Base-by-base conservation (phyloP, 768 basidiomycete genomes). In the Dacryopinax primogenitus region DNA sequence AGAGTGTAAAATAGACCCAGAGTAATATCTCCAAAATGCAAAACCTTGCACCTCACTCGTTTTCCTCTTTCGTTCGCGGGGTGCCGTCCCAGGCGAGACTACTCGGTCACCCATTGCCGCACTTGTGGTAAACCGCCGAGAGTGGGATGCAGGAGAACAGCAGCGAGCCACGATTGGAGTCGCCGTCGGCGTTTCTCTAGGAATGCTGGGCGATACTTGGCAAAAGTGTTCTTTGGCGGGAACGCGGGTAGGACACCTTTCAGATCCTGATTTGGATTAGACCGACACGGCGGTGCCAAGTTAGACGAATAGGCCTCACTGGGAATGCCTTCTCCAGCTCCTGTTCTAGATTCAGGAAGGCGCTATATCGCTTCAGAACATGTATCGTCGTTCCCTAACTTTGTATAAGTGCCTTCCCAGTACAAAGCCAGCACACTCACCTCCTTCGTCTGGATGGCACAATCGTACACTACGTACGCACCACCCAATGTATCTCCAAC, bases 311-410 rank as follows among this genome's bases (percentile, higher is more conserved):
- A 37, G 45, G 15, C 23, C 65, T 33, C 45, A 65, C 65, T 3
- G 65, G 35, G 26, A 65, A 30, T 9, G 65, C 51, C 26, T 65
- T 51, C 65, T 61, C 65, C 65, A 65, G 61, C 33, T 36, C 65
- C 28, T 37, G 51, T 18, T 28, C n/a, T 23, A 65, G 39, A 32
- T 47, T 33, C 36, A 61, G 28, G 61, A 65, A 65, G 28, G 65
- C 65, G 33, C 65, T 65, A 61, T 58, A 65, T 39, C 65, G 65
- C 34, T 65, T 65, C 33, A 65, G 28, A n/a, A 65, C 35, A 26
- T 61, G 65, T 16, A 65, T 61, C 39, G 37, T 61, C 28, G 51
- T 65, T 26, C 65, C 65, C 65, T 65, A 61, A 9, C 26, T 6
- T 30, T 4, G 4, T 13, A 13, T 58, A 7, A 58, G 51, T 6